A percentile compares a stretch with the other conserved stretches of the same genome.
Conservation (phyloP, 2,329 filamentous ascomycete genomes). For the Penicillium hesseltinei region DNA sequence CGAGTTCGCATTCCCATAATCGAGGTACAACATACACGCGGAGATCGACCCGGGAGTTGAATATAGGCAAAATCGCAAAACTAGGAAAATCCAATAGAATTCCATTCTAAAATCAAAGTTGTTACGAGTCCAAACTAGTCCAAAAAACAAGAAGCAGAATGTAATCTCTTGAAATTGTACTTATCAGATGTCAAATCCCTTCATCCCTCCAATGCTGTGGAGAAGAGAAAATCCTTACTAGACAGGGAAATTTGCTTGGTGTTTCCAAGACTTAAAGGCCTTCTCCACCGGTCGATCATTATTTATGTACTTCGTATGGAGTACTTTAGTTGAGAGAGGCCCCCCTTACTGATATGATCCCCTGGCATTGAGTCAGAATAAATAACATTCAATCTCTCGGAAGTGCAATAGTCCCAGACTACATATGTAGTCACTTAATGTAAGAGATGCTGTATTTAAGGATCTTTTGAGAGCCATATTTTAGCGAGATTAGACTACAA, state of each 20-base stretch:
- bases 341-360: not conserved
- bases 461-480: not conserved
- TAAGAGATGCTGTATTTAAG: not conserved
- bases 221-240: not conserved
- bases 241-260: not conserved
- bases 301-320: not conserved
- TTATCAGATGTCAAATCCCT: not conserved
- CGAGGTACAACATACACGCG: not conserved
- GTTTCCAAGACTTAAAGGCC: not conserved
- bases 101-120: not conserved
- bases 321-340: not conserved
- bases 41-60: not conserved
- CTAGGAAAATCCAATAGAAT: not conserved
- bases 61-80: not conserved
- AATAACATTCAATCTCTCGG: not conserved
- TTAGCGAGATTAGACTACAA: slow-evolving; percentile 1
- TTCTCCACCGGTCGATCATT: not conserved
- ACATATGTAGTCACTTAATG: not conserved
- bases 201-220: not conserved
- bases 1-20: not conserved
- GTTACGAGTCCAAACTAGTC: not conserved
- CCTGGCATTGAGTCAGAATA: not conserved
- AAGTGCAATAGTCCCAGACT: not conserved
- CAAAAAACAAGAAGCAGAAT: not conserved
- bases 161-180: not conserved